phyloP scores from a whole-genome alignment of 2,329 filamentous ascomycete genomes.

The Cercospora sp. region DNA sequence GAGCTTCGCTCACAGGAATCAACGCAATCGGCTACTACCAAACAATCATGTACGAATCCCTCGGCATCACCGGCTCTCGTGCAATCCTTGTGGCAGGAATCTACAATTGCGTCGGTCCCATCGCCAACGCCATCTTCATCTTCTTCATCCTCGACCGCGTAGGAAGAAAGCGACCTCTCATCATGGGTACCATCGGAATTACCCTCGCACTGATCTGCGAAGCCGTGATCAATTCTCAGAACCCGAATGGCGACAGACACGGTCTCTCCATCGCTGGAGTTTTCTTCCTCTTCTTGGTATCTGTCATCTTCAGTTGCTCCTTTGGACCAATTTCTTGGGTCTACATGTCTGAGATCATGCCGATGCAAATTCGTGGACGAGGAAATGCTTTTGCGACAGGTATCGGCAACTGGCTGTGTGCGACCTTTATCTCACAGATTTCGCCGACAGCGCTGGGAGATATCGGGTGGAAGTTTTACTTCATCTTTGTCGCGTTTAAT shows the following conservation, averaged over 20 bases:
- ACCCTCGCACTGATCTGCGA: conserved; percentile 61
- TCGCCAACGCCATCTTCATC: conserved; percentile 62
- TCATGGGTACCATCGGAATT: conserved; percentile 57
- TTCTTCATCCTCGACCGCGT: conserved; percentile 57
- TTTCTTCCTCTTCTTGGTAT: conserved; percentile 65
- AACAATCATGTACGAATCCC: conserved; percentile 58
- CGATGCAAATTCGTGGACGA: conserved; percentile 63
- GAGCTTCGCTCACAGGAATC: conserved; percentile 46
- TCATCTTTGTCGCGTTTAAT: conserved; percentile 51
- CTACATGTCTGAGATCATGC: conserved; percentile 67
- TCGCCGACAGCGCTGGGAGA: conserved; percentile 43
- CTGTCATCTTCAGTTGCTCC: conserved; percentile 59
- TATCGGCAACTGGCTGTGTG: conserved; percentile 61
- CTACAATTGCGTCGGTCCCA: conserved; percentile 60
- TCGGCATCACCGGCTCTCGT: conserved; percentile 56
- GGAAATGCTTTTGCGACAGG: conserved; percentile 60
- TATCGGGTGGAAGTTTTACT: conserved; percentile 34
- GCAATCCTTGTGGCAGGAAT: conserved; percentile 59
- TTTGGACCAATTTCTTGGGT: conserved; percentile 64
- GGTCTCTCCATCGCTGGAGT: conserved; percentile 61
- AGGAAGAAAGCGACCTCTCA: conserved; percentile 53
- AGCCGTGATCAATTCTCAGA: conserved; percentile 57
- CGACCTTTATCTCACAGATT: conserved; percentile 61
- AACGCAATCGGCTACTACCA: conserved; percentile 66
- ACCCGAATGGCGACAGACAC: conserved; percentile 44